A percentile compares a stretch with the other conserved stretches of the same genome.
These are phyloP conservation scores for Excoecaria agallocha DNA, from an alignment of 345 rosid genomes.

Conservation along the genomic window DNA sequence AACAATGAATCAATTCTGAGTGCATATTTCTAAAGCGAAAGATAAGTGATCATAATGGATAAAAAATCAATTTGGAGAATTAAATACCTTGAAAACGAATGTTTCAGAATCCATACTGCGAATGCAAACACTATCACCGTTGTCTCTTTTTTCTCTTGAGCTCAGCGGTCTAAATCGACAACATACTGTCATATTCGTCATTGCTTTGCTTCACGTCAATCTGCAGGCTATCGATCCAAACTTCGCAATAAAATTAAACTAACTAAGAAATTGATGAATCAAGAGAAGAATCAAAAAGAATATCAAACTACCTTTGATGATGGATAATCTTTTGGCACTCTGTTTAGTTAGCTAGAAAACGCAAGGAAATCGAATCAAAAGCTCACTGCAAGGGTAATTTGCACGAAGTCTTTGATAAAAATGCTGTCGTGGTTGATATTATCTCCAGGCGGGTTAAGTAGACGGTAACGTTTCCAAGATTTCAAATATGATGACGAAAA, in stretches of 20 bases:
- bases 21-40: neutral
- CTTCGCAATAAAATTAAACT: neutral
- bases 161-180: slow-evolving; percentile 79
- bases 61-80: neutral
- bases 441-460: neutral
- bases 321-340: neutral
- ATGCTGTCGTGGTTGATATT: neutral
- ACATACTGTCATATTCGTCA: slow-evolving; percentile 70
- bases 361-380: neutral
- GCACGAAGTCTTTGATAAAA: neutral
- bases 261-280: neutral
- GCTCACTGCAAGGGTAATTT: neutral
- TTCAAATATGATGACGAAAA: neutral
- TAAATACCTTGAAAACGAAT: slow-evolving; percentile 60
- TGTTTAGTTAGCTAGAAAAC: neutral
- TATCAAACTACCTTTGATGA: neutral
- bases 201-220: slow-evolving; percentile 15
- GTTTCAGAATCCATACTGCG: slow-evolving; percentile 47
- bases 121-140: slow-evolving; percentile 49
- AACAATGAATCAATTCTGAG: neutral
- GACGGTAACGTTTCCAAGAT: neutral
- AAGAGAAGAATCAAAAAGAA: neutral
- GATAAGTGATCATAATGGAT: neutral
- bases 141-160: slow-evolving; percentile 55
- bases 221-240: neutral